phyloP scores from a whole-genome alignment of 768 basidiomycete genomes.

The Amanita rubescens region DNA sequence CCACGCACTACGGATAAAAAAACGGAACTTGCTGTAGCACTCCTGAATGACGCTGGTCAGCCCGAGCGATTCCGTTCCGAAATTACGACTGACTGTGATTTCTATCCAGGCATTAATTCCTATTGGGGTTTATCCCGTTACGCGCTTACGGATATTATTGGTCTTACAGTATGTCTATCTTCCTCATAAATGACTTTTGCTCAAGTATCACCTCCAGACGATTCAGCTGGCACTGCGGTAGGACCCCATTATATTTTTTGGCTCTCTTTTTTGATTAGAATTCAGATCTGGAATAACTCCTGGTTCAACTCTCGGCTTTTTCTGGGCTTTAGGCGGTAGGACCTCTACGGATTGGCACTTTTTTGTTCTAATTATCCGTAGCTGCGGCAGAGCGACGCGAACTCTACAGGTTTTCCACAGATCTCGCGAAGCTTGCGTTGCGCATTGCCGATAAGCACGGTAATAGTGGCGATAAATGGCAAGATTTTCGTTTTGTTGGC shows the following conservation, averaged over 20 bases:
- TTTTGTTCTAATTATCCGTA: slow-evolving; percentile 15
- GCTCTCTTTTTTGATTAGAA: not conserved
- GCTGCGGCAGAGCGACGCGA: slow-evolving; percentile 56
- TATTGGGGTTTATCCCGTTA: slow-evolving; percentile 58
- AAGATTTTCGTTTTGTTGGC: slow-evolving; percentile 7
- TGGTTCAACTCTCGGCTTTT: slow-evolving; percentile 63
- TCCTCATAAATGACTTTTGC: not conserved
- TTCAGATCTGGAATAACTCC: slow-evolving; percentile 59
- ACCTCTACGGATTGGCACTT: not conserved
- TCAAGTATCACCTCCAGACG: slow-evolving; percentile 30
- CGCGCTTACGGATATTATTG: slow-evolving; percentile 55
- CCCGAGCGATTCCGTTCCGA: not conserved
- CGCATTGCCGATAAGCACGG: slow-evolving; percentile 62
- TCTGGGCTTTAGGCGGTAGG: slow-evolving; percentile 61
- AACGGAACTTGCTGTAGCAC: slow-evolving; percentile 54
- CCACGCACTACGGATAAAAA: slow-evolving; percentile 53
- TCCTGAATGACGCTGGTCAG: slow-evolving; percentile 64
- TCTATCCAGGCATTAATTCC: slow-evolving; percentile 53
- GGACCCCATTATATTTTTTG: slow-evolving; percentile 4
- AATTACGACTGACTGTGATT: no score
- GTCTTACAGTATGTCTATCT: slow-evolving; percentile 42
- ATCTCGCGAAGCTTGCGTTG: slow-evolving; percentile 59
- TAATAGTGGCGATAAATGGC: slow-evolving; percentile 64
- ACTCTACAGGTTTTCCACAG: slow-evolving; percentile 59
- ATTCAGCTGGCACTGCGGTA: slow-evolving; percentile 60